Evolutionary conservation across 2,329 filamentous ascomycete genomes (phyloP), one percentile per base, ranked within the genome.

Genomic region (Neophaeococcomyces aloes): DNA sequence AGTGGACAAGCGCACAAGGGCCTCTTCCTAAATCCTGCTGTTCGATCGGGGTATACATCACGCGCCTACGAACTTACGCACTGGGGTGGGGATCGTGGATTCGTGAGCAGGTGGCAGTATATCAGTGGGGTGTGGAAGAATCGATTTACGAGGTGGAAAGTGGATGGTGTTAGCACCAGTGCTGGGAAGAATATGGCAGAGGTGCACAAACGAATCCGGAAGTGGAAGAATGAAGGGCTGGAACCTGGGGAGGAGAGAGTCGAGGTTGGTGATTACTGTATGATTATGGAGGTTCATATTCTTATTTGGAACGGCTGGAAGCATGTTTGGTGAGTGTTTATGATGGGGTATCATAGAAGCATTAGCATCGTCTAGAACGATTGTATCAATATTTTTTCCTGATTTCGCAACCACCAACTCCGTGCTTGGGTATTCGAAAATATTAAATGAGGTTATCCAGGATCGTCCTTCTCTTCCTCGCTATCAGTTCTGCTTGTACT

Each of bases 401-500:
- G n/a, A n/a, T n/a, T n/a, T n/a, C n/a, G n/a, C n/a, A n/a, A n/a
- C n/a, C n/a, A n/a, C n/a, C n/a, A n/a, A n/a, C n/a, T n/a, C n/a
- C n/a, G n/a, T n/a, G n/a, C n/a, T n/a, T n/a, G n/a, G n/a, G n/a
- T n/a, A n/a, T n/a, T n/a, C n/a, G n/a, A n/a, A n/a, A n/a, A n/a
- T n/a, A 18, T 47, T 42, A 55, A 15, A 43, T 47, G 34, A 93
- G 72, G 66, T 91, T 89, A 56, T 95, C 86, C 53, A 98, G 66
- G 49, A 98, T 67, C 61, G 81, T 86, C 64, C 81, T 76, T 61
- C 86, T 79, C 64, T 88, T 76, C 65, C 89, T 74, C 53, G 95
- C 87, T 43, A 98, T 75, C 54, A 98, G 67, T 64, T 96, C 91
- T 59, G 88, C 78, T 64, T 95, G 86, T n/a, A 96, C 89, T 61